Evolutionary conservation across 2,329 filamentous ascomycete species (phyloP).

Genomic region (Scedosporium boydii): DNA sequence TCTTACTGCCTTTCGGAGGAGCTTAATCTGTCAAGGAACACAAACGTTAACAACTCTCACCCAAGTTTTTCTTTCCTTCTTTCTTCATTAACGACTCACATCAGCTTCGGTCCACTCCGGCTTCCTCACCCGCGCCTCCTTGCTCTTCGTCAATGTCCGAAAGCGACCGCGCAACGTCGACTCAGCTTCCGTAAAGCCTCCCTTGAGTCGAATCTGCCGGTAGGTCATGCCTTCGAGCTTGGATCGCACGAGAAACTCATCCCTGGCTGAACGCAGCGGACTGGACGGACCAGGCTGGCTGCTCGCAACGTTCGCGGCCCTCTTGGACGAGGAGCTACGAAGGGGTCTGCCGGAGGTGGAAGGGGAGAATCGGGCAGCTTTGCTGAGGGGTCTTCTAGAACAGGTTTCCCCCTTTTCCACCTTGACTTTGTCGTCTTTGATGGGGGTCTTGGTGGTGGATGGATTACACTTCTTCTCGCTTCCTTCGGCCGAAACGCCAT

Average conservation of each 20-base stretch:
- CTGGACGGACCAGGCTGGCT: background rate
- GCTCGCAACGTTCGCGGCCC: background rate
- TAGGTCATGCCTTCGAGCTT: constrained; percentile 53
- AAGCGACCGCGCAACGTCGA: constrained; percentile 63
- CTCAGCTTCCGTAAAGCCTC: constrained; percentile 54
- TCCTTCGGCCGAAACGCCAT: background rate
- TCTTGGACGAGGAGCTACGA: background rate
- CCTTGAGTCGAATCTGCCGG: constrained; percentile 47
- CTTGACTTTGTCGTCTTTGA: too few relatives aligned
- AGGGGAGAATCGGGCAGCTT: too few relatives aligned
- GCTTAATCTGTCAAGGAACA: constrained; percentile 24
- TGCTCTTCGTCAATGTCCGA: constrained; percentile 54
- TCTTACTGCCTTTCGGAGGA: constrained; percentile 34
- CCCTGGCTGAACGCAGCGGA: constrained; percentile 17
- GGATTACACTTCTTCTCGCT: too few relatives aligned
- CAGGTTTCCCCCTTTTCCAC: too few relatives aligned
- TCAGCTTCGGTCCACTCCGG: constrained; percentile 55
- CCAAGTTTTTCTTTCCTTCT: too few relatives aligned
- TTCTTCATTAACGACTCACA: constrained; percentile 39
- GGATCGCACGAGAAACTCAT: constrained; percentile 42
- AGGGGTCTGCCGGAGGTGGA: too few relatives aligned
- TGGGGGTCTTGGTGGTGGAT: too few relatives aligned
- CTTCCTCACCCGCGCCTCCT: constrained; percentile 52
- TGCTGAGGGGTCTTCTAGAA: too few relatives aligned
- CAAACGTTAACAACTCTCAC: background rate